Conservation (phyloP, 768 basidiomycete species). For the Butyriboletus loyo region DNA sequence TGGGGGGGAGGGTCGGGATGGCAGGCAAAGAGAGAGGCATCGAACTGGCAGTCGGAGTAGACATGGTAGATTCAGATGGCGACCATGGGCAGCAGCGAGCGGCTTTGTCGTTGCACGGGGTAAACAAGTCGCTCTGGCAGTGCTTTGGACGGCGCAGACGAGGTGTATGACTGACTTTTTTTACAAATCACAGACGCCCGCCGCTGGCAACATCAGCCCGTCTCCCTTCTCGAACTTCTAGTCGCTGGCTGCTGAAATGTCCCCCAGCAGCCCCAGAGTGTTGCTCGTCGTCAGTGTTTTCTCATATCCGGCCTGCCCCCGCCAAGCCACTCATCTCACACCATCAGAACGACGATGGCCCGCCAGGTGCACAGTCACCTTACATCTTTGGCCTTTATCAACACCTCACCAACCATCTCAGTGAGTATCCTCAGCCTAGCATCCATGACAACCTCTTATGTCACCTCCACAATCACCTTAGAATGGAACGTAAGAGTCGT, state of each 20-base stretch:
- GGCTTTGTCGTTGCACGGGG: slow-evolving; percentile 1
- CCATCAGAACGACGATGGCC: slow-evolving; percentile 79
- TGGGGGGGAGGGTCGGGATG: slow-evolving; percentile 45
- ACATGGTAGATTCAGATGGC: slow-evolving; percentile 21
- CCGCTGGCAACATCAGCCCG: not conserved
- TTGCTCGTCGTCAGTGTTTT: slow-evolving; percentile 42
- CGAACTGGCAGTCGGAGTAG: slow-evolving; percentile 10
- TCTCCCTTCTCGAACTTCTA: not conserved
- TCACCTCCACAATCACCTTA: slow-evolving; percentile 22
- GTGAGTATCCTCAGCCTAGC: slow-evolving; percentile 35
- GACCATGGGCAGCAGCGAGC: slow-evolving; percentile 12
- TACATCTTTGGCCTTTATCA: slow-evolving; percentile 71
- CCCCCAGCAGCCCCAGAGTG: slow-evolving; percentile 26
- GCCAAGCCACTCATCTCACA: not conserved
- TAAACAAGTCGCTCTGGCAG: not conserved
- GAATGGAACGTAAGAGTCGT: slow-evolving; percentile 83
- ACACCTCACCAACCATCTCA: slow-evolving; percentile 55
- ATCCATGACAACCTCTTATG: slow-evolving; percentile 10
- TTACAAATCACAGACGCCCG: slow-evolving; percentile 15
- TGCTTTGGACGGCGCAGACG: slow-evolving; percentile 9
- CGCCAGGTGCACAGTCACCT: slow-evolving; percentile 69
- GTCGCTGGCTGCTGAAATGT: slow-evolving; percentile 7
- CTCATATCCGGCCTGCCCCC: not conserved
- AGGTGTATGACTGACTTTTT: slow-evolving; percentile 3
- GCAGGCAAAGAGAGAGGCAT: slow-evolving; percentile 29